Percentiles rank a stretch among this genome's conserved stretches.
Conservation (phyloP, 768 basidiomycete species). For the Phylloporus rhodoxanthus region DNA sequence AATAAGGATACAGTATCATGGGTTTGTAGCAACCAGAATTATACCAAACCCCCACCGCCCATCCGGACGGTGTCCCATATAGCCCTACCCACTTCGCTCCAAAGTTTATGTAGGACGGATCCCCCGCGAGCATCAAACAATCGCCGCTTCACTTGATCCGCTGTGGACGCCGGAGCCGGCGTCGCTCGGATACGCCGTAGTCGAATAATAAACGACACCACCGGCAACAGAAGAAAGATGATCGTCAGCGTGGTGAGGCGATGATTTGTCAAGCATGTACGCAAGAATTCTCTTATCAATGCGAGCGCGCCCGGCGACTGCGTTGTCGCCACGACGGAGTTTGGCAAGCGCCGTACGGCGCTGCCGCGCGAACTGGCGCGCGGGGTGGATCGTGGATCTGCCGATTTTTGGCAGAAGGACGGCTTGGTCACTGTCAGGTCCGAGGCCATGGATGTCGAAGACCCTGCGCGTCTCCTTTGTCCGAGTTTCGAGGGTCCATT, state of each 20-base stretch:
- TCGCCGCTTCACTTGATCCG: slow-evolving; percentile 53
- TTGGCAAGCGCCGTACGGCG: slow-evolving; percentile 9
- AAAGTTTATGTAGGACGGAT: slow-evolving; percentile 38
- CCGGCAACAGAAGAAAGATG: slow-evolving; percentile 38
- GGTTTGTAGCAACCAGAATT: slow-evolving; percentile 8
- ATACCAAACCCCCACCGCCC: slow-evolving; percentile 73
- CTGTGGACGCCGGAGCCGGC: slow-evolving; percentile 33
- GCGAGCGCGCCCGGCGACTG: slow-evolving; percentile 29
- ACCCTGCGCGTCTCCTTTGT: slow-evolving; percentile 13
- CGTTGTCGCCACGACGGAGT: slow-evolving; percentile 9
- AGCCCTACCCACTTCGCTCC: slow-evolving; percentile 47
- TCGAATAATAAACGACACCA: slow-evolving; percentile 46
- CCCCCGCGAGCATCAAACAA: slow-evolving; percentile 39
- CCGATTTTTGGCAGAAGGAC: slow-evolving; percentile 4
- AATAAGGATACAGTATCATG: slow-evolving; percentile 17
- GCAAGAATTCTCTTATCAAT: slow-evolving; percentile 43
- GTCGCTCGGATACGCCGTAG: slow-evolving; percentile 37
- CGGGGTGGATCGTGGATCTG: slow-evolving; percentile 4
- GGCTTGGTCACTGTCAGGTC: slow-evolving; percentile 24
- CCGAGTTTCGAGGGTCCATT: slow-evolving; percentile 10
- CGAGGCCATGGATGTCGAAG: slow-evolving; percentile 22
- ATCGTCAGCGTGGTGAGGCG: slow-evolving; percentile 43
- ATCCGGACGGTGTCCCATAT: slow-evolving; percentile 66
- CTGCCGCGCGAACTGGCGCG: slow-evolving; percentile 14
- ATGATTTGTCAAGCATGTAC: slow-evolving; percentile 43